Conservation (phyloP, 2,329 filamentous ascomycete species). For the Dothideomycetidae sp. region DNA sequence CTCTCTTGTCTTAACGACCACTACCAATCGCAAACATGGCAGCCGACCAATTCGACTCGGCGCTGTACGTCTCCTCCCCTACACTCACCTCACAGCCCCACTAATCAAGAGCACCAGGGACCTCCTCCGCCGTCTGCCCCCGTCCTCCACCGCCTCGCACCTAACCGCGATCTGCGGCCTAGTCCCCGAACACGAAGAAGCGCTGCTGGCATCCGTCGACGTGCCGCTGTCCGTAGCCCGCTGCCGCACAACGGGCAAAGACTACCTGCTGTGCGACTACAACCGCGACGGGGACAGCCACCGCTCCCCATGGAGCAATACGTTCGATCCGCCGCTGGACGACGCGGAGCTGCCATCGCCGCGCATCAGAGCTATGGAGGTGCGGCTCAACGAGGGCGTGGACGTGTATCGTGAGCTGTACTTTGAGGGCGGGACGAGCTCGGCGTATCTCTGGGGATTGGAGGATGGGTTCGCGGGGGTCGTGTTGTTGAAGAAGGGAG, state of each 20-base stretch:
- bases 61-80: constrained; percentile 7
- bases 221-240: constrained; percentile 78
- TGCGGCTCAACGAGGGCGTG: constrained; percentile 88
- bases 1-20: too few relatives aligned
- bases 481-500: constrained; percentile 75
- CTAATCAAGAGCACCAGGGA: constrained; percentile 45
- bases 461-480: constrained; percentile 97
- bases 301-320: constrained; percentile 96
- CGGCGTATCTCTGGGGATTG: constrained; percentile 95
- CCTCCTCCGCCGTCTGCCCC: constrained; percentile 93
- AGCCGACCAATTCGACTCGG: constrained; percentile 14
- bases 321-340: constrained; percentile 80
- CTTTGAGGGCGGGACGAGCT: constrained; percentile 90
- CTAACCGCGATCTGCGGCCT: constrained; percentile 79
- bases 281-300: constrained; percentile 98
- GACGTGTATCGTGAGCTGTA: constrained; percentile 95
- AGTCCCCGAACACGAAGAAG: constrained; percentile 84
- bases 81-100: background rate
- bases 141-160: constrained; percentile 78
- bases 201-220: constrained; percentile 93
- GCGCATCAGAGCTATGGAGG: constrained; percentile 81
- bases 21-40: constrained; percentile 4
- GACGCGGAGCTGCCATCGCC: constrained; percentile 76
- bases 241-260: constrained; percentile 77
- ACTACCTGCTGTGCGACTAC: constrained; percentile 98